Conservation (phyloP, 345 rosid species). For the Salix dunnii region DNA sequence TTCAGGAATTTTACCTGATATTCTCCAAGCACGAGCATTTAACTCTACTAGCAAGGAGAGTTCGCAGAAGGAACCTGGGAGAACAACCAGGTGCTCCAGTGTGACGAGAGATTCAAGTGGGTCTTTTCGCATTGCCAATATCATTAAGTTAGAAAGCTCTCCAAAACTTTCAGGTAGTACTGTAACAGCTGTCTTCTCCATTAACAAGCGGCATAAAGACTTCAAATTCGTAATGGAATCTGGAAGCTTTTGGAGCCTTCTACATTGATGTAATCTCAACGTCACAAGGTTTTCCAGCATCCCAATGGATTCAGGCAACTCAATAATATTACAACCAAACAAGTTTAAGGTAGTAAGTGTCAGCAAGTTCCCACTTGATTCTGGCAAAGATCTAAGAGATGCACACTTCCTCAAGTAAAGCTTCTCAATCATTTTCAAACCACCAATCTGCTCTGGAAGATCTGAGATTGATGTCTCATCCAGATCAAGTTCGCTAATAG, state of each 20-base stretch:
- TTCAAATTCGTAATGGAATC: conserved; percentile 40
- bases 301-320: conserved; percentile 52
- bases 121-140: conserved; percentile 39
- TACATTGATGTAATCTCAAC: conserved; percentile 33
- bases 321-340: conserved; percentile 19
- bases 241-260: conserved; percentile 40
- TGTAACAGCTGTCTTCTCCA: conserved; percentile 40
- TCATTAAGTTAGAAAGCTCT: conserved; percentile 37
- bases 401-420: conserved; percentile 29
- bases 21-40: conserved; percentile 44
- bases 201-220: conserved; percentile 32
- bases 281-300: conserved; percentile 38
- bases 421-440: conserved; percentile 37
- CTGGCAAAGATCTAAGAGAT: conserved; percentile 30
- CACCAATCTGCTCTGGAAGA: conserved; percentile 40
- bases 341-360: conserved; percentile 31
- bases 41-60: conserved; percentile 37
- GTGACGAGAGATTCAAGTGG: not conserved
- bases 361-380: conserved; percentile 37
- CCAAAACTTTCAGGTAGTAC: conserved; percentile 44
- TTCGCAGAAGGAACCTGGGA: conserved; percentile 39
- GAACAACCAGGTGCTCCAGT: not conserved
- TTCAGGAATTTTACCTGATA: conserved; percentile 43
- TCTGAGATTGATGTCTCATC: conserved; percentile 22
- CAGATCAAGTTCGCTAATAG: conserved; percentile 24